These are phyloP conservation scores for Dissoconium aciculare DNA, from an alignment of 2,329 filamentous ascomycete genomes.

Conservation along the genomic window DNA sequence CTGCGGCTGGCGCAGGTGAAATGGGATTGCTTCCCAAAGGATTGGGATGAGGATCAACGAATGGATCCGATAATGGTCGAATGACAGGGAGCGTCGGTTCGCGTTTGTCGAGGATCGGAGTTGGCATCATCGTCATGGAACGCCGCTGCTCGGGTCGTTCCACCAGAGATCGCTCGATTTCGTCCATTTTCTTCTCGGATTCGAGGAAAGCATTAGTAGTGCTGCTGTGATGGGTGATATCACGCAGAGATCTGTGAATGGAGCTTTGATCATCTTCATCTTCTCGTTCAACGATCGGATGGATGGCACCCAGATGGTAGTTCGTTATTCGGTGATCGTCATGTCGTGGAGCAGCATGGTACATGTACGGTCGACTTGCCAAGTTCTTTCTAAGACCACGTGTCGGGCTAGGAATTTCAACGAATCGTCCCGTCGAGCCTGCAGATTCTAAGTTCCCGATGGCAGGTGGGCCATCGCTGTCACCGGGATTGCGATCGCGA, in stretches of 20 bases:
- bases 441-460: slow-evolving; percentile 19
- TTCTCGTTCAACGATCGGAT: slow-evolving; percentile 13
- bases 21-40: slow-evolving; percentile 24
- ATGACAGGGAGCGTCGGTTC: neutral
- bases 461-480: slow-evolving; percentile 1
- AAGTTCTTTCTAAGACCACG: slow-evolving; percentile 31
- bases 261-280: slow-evolving; percentile 10
- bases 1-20: no score
- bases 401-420: slow-evolving; percentile 35
- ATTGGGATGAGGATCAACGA: slow-evolving; percentile 26
- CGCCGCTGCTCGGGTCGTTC: no score
- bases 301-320: slow-evolving; percentile 31
- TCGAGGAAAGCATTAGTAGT: neutral
- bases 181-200: neutral
- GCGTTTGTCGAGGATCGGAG: no score
- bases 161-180: neutral
- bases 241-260: neutral
- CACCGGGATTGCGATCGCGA: slow-evolving; percentile 2
- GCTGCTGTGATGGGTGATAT: neutral
- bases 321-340: slow-evolving; percentile 34
- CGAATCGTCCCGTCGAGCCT: slow-evolving; percentile 32
- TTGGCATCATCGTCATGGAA: no score
- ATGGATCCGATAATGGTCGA: slow-evolving; percentile 24
- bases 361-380: slow-evolving; percentile 23
- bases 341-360: slow-evolving; percentile 28